These are phyloP conservation scores for Grosmannia huntii DNA, from an alignment of 2,329 filamentous ascomycete genomes.

Conservation along the genomic window DNA sequence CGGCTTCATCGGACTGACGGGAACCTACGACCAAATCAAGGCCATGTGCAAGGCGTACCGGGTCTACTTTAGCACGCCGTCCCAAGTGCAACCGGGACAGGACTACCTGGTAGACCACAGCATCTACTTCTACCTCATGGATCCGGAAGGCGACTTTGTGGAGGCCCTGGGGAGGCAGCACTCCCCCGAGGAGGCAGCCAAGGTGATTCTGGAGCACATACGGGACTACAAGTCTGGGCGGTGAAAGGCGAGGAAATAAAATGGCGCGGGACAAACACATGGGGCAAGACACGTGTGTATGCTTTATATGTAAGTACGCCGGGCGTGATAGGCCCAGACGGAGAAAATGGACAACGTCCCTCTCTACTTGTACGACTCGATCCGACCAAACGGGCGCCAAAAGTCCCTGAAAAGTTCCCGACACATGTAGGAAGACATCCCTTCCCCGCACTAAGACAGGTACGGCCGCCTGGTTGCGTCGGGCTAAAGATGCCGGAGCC, in stretches of 20 bases:
- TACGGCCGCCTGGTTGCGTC: background rate
- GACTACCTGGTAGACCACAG: slow-evolving; percentile 98
- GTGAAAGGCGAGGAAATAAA: background rate
- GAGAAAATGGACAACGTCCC: no score
- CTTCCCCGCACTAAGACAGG: background rate
- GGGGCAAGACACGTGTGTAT: background rate
- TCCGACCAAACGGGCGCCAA: no score
- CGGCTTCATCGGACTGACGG: slow-evolving; percentile 75
- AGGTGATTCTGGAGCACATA: slow-evolving; percentile 76
- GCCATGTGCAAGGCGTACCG: slow-evolving; percentile 88
- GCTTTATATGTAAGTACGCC: background rate
- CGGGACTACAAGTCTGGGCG: slow-evolving; percentile 36
- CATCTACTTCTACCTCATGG: slow-evolving; percentile 99
- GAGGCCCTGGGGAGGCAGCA: slow-evolving; percentile 93
- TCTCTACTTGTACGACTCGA: no score
- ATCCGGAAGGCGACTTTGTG: slow-evolving; percentile 95
- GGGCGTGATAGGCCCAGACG: no score
- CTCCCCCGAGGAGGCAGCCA: slow-evolving; percentile 73
- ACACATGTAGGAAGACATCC: background rate
- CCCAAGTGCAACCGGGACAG: slow-evolving; percentile 77
- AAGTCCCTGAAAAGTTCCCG: background rate
- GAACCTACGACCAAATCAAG: slow-evolving; percentile 89
- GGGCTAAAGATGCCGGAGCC: background rate
- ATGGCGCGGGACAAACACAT: no score
- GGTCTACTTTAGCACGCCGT: slow-evolving; percentile 92